Conservation (phyloP, 202 grass and related monocot species). For the Saccharum hybrid region DNA sequence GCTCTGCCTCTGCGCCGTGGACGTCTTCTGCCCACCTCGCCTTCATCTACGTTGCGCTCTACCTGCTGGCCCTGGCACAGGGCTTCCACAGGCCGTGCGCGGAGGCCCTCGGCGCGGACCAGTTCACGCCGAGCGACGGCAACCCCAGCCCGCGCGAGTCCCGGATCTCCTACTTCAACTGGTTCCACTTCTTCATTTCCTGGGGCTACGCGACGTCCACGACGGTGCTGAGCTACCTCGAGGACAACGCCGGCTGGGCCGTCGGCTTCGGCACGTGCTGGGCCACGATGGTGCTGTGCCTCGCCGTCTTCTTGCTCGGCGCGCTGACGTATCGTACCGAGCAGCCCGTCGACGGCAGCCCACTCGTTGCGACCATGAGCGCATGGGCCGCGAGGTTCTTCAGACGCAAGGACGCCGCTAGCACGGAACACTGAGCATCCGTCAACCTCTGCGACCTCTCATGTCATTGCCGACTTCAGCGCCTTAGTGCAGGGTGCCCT, state of each 20-base stretch:
- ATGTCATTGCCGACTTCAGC: neutral
- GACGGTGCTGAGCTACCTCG: slow-evolving; percentile 57
- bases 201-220: slow-evolving; percentile 49
- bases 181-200: slow-evolving; percentile 62
- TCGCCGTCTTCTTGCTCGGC: slow-evolving; percentile 62
- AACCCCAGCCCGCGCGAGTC: slow-evolving; percentile 20
- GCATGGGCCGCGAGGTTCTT: neutral
- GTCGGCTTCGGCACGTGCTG: slow-evolving; percentile 55
- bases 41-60: slow-evolving; percentile 52
- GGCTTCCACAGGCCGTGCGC: slow-evolving; percentile 52
- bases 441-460: neutral
- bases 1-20: neutral
- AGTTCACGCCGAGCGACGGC: slow-evolving; percentile 46
- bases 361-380: neutral
- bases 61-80: slow-evolving; percentile 57
- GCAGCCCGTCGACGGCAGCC: neutral
- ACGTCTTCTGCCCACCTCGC: neutral
- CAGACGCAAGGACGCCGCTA: neutral
- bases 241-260: slow-evolving; percentile 70
- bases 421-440: neutral
- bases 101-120: slow-evolving; percentile 65
- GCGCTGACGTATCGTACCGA: slow-evolving; percentile 46
- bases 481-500: too few species aligned
- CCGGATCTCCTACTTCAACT: slow-evolving; percentile 82
- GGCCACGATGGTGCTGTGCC: slow-evolving; percentile 45